Evolutionary conservation across 2,329 filamentous ascomycete species (phyloP).

Genomic region (Diaporthe longicolla): DNA sequence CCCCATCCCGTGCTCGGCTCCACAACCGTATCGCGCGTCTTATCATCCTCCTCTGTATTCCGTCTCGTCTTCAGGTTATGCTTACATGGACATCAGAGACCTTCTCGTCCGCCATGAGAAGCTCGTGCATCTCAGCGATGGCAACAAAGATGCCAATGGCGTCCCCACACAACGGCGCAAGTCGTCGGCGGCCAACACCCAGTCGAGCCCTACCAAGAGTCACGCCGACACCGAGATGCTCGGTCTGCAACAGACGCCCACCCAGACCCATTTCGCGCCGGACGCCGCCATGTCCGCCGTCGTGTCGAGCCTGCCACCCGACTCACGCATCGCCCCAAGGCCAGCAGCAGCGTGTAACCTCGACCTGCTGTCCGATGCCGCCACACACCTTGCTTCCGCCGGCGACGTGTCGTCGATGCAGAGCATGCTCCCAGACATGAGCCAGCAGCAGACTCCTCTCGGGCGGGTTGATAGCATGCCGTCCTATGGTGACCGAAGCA

Average conservation of each 20-base stretch:
- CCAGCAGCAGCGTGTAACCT: constrained; percentile 66
- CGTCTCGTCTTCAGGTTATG: constrained; percentile 49
- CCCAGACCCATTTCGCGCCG: constrained; percentile 57
- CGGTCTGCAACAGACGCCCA: constrained; percentile 55
- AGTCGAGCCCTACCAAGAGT: constrained; percentile 62
- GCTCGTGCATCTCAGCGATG: constrained; percentile 74
- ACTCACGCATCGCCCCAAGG: constrained; percentile 62
- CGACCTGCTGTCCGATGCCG: constrained; percentile 72
- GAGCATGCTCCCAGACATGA: constrained; percentile 62
- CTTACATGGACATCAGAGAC: constrained; percentile 76
- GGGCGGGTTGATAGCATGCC: constrained; percentile 61
- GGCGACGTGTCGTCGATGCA: constrained; percentile 68
- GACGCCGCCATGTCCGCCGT: constrained; percentile 56
- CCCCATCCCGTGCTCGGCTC: constrained; percentile 33
- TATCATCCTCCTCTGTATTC: constrained; percentile 41
- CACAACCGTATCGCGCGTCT: constrained; percentile 26
- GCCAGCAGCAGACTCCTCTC: constrained; percentile 57
- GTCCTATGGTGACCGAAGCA: constrained; percentile 61
- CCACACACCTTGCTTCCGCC: constrained; percentile 65
- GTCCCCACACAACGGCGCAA: constrained; percentile 58
- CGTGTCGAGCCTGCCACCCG: constrained; percentile 59
- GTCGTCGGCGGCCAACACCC: constrained; percentile 62
- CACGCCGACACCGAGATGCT: constrained; percentile 63
- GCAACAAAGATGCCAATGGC: constrained; percentile 62
- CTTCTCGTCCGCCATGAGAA: constrained; percentile 75